These are phyloP conservation scores for Metschnikowia cubensis DNA, from an alignment of 805 yeast species.

Conservation along the genomic window DNA sequence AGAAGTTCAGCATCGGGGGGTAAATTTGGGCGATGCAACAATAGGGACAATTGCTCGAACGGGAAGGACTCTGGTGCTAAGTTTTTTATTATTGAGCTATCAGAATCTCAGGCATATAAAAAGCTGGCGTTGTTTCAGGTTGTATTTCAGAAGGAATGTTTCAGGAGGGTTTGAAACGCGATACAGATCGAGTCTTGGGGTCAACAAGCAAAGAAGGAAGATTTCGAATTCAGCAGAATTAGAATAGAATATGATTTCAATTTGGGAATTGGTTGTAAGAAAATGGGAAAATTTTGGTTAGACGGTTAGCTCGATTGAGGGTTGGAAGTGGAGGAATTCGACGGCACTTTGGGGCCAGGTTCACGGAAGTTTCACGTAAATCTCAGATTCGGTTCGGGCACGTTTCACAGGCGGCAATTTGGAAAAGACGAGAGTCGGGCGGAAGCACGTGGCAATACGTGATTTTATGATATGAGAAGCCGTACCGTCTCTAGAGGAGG, in stretches of 20 bases:
- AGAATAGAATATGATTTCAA: too few relatives aligned
- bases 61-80: background rate
- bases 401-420: background rate
- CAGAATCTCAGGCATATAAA: background rate
- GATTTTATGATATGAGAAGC: background rate
- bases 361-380: too few relatives aligned
- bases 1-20: slow-evolving; percentile 4
- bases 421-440: too few relatives aligned
- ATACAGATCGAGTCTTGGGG: background rate
- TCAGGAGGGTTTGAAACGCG: background rate
- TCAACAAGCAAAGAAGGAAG: too few relatives aligned
- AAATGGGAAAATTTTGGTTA: too few relatives aligned
- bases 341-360: too few relatives aligned
- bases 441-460: too few relatives aligned
- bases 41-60: background rate
- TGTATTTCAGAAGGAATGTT: background rate
- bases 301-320: too few relatives aligned
- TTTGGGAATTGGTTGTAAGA: too few relatives aligned
- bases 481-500: background rate
- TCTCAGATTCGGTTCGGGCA: background rate
- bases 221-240: too few relatives aligned
- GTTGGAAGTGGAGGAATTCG: background rate
- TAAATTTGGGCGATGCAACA: background rate
- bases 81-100: background rate
- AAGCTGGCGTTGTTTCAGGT: background rate